Conservation (phyloP, 2,329 filamentous ascomycete genomes). For the Colletotrichum kahawae region DNA sequence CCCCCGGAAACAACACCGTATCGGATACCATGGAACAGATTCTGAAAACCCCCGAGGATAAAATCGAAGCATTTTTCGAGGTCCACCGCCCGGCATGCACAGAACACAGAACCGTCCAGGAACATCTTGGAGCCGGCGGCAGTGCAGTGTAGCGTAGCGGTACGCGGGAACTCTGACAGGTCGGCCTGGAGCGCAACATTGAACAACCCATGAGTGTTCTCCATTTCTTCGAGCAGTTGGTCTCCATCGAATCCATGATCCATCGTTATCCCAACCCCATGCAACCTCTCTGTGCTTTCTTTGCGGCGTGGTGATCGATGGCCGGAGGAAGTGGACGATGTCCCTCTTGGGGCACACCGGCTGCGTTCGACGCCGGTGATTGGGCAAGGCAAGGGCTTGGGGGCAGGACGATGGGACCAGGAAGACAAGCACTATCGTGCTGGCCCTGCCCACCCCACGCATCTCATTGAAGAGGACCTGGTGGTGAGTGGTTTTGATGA, state of each 20-base stretch:
- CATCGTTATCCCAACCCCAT: background rate
- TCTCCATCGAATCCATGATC: background rate
- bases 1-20: background rate
- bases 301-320: background rate
- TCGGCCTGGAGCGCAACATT: background rate
- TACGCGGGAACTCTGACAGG: background rate
- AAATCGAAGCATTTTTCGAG: background rate
- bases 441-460: background rate
- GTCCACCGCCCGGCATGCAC: background rate
- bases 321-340: background rate
- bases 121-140: background rate
- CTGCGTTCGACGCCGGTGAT: background rate
- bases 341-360: background rate
- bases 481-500: background rate
- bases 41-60: background rate
- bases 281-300: background rate
- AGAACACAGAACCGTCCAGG: background rate
- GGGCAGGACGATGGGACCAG: background rate
- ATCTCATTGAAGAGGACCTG: background rate
- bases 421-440: background rate
- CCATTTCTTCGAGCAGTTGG: background rate
- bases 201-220: background rate
- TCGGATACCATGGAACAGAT: background rate
- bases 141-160: background rate
- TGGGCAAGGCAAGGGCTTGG: background rate